These are phyloP conservation scores for Pholiota microspora DNA, from an alignment of 768 basidiomycete genomes.

Conservation along the genomic window DNA sequence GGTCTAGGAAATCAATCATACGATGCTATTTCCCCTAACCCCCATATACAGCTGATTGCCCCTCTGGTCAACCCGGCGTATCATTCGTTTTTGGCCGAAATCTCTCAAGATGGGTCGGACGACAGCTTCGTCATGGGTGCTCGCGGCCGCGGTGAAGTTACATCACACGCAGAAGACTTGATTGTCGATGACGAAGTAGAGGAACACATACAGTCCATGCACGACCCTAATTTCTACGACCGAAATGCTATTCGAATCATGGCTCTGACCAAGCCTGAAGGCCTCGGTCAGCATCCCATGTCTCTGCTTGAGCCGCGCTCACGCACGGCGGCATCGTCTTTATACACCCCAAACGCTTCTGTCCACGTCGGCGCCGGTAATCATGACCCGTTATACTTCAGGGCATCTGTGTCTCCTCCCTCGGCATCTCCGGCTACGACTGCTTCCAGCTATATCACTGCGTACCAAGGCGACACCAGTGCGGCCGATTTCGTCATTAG, in stretches of 20 bases:
- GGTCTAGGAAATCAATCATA: constrained; percentile 15
- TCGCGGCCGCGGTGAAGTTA: neutral
- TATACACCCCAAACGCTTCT: neutral
- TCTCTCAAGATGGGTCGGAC: constrained; percentile 6
- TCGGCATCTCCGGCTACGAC: neutral
- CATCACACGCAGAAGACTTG: no score
- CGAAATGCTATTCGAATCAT: neutral
- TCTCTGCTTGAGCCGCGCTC: constrained; percentile 4
- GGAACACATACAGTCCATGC: neutral
- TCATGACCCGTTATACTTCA: constrained; percentile 6
- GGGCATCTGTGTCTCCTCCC: neutral
- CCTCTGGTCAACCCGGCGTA: constrained; percentile 16
- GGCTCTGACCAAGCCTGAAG: neutral
- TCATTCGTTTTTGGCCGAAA: constrained; percentile 16
- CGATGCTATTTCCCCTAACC: constrained; percentile 16
- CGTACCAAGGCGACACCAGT: neutral
- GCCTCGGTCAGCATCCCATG: constrained; percentile 4
- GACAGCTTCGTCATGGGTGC: constrained; percentile 5
- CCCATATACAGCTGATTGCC: constrained; percentile 5
- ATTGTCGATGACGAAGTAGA: no score
- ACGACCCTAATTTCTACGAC: neutral
- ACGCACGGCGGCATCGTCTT: neutral
- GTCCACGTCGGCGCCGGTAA: neutral
- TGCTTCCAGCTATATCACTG: neutral
- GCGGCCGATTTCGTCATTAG: neutral